A percentile compares a stretch with the other conserved stretches of the same genome.
phyloP scores from a whole-genome alignment of 352 stramenopile species.

The Hyaloperonospora brassicae region DNA sequence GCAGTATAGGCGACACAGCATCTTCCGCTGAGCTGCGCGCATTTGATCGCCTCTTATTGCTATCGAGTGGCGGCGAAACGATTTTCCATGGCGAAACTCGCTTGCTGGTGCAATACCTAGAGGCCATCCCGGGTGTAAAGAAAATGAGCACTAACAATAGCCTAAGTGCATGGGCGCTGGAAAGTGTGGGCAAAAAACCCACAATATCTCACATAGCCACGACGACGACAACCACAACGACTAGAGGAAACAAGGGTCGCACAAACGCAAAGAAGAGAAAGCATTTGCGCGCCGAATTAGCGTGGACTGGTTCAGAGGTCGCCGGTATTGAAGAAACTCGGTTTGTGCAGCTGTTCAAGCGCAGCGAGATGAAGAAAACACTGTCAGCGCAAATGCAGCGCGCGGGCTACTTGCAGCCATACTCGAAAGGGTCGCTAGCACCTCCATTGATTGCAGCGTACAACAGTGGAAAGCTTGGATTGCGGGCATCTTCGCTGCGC shows the following conservation, averaged over 20 bases:
- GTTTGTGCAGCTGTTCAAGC: conserved; percentile 22
- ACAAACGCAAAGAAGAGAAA: conserved; percentile 17
- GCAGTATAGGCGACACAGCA: conserved; percentile 11
- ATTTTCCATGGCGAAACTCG: conserved; percentile 21
- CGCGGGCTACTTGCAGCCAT: conserved; percentile 15
- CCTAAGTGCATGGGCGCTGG: conserved; percentile 20
- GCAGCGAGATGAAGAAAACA: conserved; percentile 16
- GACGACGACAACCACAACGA: conserved; percentile 4
- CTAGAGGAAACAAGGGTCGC: conserved; percentile 4
- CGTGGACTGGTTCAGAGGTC: conserved; percentile 5
- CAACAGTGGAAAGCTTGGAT: conserved; percentile 6
- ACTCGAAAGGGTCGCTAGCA: conserved; percentile 9
- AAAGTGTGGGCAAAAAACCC: conserved; percentile 12
- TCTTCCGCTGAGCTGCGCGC: conserved; percentile 8
- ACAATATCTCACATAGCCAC: conserved; percentile 1
- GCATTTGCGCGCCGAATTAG: conserved; percentile 5
- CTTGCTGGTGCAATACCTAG: conserved; percentile 16
- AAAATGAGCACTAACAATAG: conserved; percentile 13
- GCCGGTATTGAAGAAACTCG: conserved; percentile 8
- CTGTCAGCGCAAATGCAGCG: conserved; percentile 19
- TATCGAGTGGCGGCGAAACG: conserved; percentile 19
- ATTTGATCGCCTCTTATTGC: conserved; percentile 20
- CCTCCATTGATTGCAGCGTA: conserved; percentile 12
- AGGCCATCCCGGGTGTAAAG: conserved; percentile 18
- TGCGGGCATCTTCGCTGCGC: conserved; percentile 12